A percentile compares a stretch with the other conserved stretches of the same genome.
Conservation (phyloP, 78 protist genomes). For the Acrasis kona region DNA sequence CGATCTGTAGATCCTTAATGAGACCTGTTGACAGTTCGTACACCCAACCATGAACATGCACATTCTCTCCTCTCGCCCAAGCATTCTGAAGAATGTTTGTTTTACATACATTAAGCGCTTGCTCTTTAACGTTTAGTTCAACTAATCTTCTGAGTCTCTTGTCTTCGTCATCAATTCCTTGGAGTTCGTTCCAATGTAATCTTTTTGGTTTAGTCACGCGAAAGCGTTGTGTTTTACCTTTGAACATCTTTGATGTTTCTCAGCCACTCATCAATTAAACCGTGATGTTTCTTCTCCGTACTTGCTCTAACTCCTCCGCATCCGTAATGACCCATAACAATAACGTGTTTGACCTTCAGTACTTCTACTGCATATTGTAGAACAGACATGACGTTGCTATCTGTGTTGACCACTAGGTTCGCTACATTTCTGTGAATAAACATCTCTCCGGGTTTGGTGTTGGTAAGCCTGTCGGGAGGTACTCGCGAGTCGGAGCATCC, state of each 20-base stretch:
- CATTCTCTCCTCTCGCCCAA: conserved; percentile 41
- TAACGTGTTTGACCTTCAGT: conserved; percentile 71
- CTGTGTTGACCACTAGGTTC: conserved; percentile 63
- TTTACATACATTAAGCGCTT: conserved; percentile 55
- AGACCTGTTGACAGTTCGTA: conserved; percentile 17
- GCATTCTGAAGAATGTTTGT: conserved; percentile 47
- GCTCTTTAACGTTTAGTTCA: conserved; percentile 74
- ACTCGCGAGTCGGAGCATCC: conserved; percentile 88
- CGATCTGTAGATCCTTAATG: conserved; percentile 6
- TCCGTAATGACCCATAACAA: conserved; percentile 85
- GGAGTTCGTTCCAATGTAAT: conserved; percentile 7
- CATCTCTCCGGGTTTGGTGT: conserved; percentile 55
- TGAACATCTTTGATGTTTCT: conserved; percentile 55
- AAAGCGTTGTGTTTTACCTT: conserved; percentile 2
- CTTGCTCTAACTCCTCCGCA: conserved; percentile 62
- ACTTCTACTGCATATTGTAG: conserved; percentile 72
- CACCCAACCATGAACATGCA: conserved; percentile 42
- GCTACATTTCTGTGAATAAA: conserved; percentile 90
- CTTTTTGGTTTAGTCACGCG: too few species aligned
- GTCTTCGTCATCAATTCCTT: conserved; percentile 12
- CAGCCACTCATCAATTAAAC: conserved; percentile 79
- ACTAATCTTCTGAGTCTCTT: conserved; percentile 31
- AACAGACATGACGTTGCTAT: conserved; percentile 55
- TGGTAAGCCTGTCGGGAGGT: conserved; percentile 61
- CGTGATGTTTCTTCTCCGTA: conserved; percentile 3